Evolutionary conservation across 768 basidiomycete genomes (phyloP).

Genomic region (Mycena latifolia): DNA sequence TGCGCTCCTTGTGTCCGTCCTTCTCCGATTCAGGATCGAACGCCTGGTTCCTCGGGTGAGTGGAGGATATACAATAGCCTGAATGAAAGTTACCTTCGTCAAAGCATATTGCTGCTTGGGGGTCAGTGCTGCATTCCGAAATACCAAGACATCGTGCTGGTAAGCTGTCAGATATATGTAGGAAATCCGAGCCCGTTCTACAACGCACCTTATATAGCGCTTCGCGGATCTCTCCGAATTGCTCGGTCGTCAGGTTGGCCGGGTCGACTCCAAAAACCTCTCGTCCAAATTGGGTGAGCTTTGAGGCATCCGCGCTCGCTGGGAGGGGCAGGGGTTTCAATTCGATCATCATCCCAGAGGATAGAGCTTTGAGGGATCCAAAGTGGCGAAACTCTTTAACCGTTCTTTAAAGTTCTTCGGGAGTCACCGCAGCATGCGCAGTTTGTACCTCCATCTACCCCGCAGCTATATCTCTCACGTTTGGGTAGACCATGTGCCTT

Average conservation of each 20-base stretch:
- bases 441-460: no score
- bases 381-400: no score
- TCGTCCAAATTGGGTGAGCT: conserved; percentile 80
- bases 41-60: no score
- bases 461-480: no score
- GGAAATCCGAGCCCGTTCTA: no score
- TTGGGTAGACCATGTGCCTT: no score
- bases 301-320: conserved; percentile 73
- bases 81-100: conserved; percentile 91
- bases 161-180: no score
- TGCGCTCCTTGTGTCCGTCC: conserved; percentile 84
- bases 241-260: conserved; percentile 65
- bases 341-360: no score
- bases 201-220: conserved; percentile 82
- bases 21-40: conserved; percentile 74
- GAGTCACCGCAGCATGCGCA: no score
- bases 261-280: conserved; percentile 83
- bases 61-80: no score
- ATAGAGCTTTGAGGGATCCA: no score
- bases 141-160: conserved; percentile 81
- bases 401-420: no score
- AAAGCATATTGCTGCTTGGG: conserved; percentile 89
- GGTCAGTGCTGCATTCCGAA: conserved; percentile 74
- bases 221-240: conserved; percentile 76
- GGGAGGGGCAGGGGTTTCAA: conserved; percentile 86